Evolutionary conservation across 257 asterid species (phyloP).

Genomic region (Solanum paucissectum): DNA sequence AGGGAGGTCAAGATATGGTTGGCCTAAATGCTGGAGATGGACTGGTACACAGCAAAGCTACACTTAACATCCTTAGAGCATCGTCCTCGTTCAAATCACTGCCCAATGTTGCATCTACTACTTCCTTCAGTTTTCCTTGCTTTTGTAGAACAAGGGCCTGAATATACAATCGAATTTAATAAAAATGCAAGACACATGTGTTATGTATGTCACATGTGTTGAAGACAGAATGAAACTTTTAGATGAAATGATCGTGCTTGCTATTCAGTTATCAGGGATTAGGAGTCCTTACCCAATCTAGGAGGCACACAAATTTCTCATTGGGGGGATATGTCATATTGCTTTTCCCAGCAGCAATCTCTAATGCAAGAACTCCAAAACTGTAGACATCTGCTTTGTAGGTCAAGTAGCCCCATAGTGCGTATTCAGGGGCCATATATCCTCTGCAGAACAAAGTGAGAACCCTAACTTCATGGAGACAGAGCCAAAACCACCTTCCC

Average conservation of each 20-base stretch:
- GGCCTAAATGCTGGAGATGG: slow-evolving; percentile 59
- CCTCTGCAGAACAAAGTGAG: too few relatives aligned
- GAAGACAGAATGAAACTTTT: not conserved
- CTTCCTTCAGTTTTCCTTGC: slow-evolving; percentile 32
- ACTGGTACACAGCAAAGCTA: slow-evolving; percentile 44
- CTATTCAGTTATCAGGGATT: not conserved
- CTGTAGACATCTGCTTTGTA: slow-evolving; percentile 37
- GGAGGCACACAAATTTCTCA: slow-evolving; percentile 43
- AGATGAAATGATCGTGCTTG: not conserved
- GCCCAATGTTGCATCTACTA: slow-evolving; percentile 34
- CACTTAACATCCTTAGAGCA: slow-evolving; percentile 31
- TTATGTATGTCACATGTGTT: not conserved
- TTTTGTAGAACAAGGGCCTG: slow-evolving; percentile 51
- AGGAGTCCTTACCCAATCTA: slow-evolving; percentile 42
- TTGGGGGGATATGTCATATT: slow-evolving; percentile 35
- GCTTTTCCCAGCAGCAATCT: slow-evolving; percentile 45
- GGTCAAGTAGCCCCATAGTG: too few relatives aligned
- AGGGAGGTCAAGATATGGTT: slow-evolving; percentile 26
- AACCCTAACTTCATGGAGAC: not conserved
- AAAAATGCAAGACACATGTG: not conserved
- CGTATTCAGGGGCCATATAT: too few relatives aligned
- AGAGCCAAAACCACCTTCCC: slow-evolving; percentile 9
- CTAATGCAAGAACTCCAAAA: slow-evolving; percentile 48
- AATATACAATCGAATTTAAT: not conserved
- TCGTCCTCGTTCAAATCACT: slow-evolving; percentile 15